Percentiles rank a stretch among this genome's conserved stretches.
phyloP scores from a whole-genome alignment of 305 asterid species.

The Fraxinus dipetala region DNA sequence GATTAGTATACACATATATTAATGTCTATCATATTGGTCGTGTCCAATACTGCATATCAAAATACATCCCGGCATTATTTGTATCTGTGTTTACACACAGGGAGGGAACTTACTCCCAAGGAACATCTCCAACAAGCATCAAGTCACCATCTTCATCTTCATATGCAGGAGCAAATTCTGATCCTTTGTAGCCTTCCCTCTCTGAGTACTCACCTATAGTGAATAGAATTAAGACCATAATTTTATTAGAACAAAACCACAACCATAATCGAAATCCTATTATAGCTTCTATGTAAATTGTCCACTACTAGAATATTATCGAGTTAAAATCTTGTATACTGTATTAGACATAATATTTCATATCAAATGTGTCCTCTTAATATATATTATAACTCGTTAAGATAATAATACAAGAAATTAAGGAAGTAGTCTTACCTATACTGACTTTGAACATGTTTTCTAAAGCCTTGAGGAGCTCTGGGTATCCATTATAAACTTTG shows the following conservation, averaged over 20 bases:
- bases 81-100: not conserved
- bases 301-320: not conserved
- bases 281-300: not conserved
- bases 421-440: constrained; percentile 33
- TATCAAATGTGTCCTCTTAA: not conserved
- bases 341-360: not conserved
- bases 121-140: constrained; percentile 80
- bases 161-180: constrained; percentile 69
- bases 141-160: constrained; percentile 74
- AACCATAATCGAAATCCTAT: not conserved
- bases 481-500: constrained; percentile 44
- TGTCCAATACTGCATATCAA: not conserved
- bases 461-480: constrained; percentile 44
- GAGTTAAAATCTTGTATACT: not conserved
- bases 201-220: constrained; percentile 54
- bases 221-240: not conserved
- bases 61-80: not conserved
- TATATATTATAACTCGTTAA: not conserved
- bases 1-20: not conserved
- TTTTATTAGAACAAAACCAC: not conserved
- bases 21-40: not conserved
- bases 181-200: constrained; percentile 70
- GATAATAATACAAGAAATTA: not conserved
- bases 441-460: constrained; percentile 66
- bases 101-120: constrained; percentile 52